Base-by-base conservation (phyloP, 1,284 basidiomycete genomes). In the Sanghuangporus weigelae region DNA sequence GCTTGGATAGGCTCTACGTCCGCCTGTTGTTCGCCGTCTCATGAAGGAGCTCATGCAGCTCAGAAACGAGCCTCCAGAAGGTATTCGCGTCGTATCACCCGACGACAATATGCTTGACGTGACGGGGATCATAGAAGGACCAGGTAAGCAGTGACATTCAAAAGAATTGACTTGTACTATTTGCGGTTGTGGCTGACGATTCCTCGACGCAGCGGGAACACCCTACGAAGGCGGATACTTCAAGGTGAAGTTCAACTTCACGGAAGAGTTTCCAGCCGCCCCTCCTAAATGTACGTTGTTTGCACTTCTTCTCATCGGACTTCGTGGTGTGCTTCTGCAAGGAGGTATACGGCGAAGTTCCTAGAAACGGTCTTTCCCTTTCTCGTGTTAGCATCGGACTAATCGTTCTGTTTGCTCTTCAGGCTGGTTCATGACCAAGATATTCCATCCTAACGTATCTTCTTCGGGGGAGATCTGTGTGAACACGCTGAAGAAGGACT, bases 361-460 rank as follows among this genome's bases (percentile, higher is more conserved):
- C 14, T 4, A 31, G 12, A n/a, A n/a, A 26, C n/a, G 14, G 26
- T 21, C 19, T 21, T 39, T 49, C 19, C 40, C 23, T 65, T 39
- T 53, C 42, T 26, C 40, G 62, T 31, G 5, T 35, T 58, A 23
- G 49, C 31, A 60, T 26, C 38, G 19, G n/a, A 36, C 48, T 71
- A 44, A 68, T 59, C 19, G 49, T 56, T 61, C 49, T 11, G 35
- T 38, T 53, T 23, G 46, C 21, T 12, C 57, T 42, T 7, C 68
- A 96, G 95, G 94, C 71, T 89, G 90, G 78, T 91, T 96, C 74
- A 78, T 85, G 0, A 96, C 95, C 59, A 95, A 96, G 78, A 95
- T 98, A 66, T 98, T 98, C 77, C 96, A 98, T 71, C 96, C 96
- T 0, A 98, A 98, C 71, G 93, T 98, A 35, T 96, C 94, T 0